A percentile compares a stretch with the other conserved stretches of the same genome.
Evolutionary conservation across 169 alveolate genomes (phyloP).

Genomic region (Cryptosporidium parvum): DNA sequence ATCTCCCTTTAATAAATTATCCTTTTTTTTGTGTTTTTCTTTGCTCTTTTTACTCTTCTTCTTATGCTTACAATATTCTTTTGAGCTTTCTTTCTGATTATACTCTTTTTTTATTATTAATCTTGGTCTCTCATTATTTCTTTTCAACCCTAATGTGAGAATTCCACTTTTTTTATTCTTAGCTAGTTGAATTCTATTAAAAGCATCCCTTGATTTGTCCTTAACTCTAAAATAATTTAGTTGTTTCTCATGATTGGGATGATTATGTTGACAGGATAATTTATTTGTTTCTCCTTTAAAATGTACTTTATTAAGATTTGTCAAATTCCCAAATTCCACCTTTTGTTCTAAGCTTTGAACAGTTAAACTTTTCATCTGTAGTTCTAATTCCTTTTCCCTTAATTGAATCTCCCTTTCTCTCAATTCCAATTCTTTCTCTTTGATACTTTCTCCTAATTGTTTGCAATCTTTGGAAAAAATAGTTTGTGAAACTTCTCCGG

Average conservation of each 20-base stretch:
- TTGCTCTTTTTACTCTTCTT: background rate
- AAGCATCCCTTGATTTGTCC: background rate
- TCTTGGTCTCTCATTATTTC: background rate
- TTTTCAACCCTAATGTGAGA: conserved; percentile 12
- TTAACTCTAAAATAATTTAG: conserved; percentile 26
- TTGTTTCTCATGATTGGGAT: background rate
- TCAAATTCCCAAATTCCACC: background rate
- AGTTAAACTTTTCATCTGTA: conserved; percentile 17
- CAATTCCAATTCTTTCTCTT: conserved; percentile 46
- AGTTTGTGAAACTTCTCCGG: conserved; percentile 28
- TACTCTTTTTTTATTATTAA: background rate
- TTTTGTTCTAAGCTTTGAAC: conserved; percentile 12
- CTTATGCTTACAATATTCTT: background rate
- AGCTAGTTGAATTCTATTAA: background rate
- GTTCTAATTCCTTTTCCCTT: conserved; percentile 46
- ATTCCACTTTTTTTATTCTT: conserved; percentile 7
- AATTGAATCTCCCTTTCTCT: conserved; percentile 41
- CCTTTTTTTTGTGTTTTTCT: background rate
- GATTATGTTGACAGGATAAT: background rate
- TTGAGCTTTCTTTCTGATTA: background rate
- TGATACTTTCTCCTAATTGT: background rate
- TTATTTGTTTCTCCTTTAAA: background rate
- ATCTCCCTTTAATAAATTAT: background rate
- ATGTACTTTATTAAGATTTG: background rate
- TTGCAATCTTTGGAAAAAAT: conserved; percentile 1